phyloP scores from a whole-genome alignment of 2,329 filamentous ascomycete genomes.

The Falciphora oryzae region DNA sequence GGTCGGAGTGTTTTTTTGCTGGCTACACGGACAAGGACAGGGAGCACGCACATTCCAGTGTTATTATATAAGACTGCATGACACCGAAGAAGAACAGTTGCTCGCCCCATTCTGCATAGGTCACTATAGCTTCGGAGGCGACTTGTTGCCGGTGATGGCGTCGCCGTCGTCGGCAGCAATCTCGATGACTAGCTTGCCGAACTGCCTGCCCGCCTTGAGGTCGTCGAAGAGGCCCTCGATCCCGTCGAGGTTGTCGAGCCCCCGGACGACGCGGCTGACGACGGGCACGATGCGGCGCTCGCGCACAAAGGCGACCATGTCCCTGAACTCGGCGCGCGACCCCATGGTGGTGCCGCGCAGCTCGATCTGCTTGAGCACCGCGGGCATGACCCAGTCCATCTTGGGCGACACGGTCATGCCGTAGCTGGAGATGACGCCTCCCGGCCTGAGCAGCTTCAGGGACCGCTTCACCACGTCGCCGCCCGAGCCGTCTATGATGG shows the following conservation, averaged over 20 bases:
- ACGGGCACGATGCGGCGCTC: conserved; percentile 69
- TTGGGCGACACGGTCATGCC: conserved; percentile 86
- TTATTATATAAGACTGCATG: neutral
- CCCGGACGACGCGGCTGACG: conserved; percentile 64
- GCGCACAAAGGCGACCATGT: conserved; percentile 67
- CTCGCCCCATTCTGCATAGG: neutral
- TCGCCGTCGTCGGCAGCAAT: conserved; percentile 34
- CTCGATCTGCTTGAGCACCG: conserved; percentile 83
- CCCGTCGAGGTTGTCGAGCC: conserved; percentile 68
- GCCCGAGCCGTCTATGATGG: conserved; percentile 85
- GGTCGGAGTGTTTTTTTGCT: neutral
- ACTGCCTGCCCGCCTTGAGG: conserved; percentile 79
- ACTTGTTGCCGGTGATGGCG: neutral
- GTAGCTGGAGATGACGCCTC: conserved; percentile 80
- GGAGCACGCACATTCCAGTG: neutral
- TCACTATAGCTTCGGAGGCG: conserved; percentile 34
- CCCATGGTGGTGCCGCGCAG: conserved; percentile 87
- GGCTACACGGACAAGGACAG: neutral
- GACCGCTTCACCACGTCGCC: conserved; percentile 73
- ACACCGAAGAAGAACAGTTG: neutral
- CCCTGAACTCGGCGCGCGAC: conserved; percentile 79
- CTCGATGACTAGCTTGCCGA: conserved; percentile 86
- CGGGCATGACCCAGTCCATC: conserved; percentile 81
- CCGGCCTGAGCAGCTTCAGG: conserved; percentile 64
- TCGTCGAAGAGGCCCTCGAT: conserved; percentile 81